phyloP scores from a whole-genome alignment of 768 basidiomycete species.

The Lactarius vividus region DNA sequence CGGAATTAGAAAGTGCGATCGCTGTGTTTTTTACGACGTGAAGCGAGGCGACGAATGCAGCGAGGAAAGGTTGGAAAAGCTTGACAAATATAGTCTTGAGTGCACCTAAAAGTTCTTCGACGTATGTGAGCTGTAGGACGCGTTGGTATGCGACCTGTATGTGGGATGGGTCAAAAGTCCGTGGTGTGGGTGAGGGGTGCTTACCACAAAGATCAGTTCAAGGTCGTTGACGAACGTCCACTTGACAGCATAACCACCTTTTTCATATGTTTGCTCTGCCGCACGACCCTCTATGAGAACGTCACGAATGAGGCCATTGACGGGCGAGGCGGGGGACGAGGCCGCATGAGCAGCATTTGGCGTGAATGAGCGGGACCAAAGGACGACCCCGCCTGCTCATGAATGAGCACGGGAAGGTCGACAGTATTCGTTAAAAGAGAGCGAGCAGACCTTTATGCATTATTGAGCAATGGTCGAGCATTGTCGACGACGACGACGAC shows the following conservation, averaged over 20 bases:
- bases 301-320: conserved; percentile 86
- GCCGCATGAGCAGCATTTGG: conserved; percentile 73
- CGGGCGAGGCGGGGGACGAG: conserved; percentile 71
- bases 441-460: conserved; percentile 74
- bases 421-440: background rate
- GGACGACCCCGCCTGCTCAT: conserved; percentile 75
- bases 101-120: conserved; percentile 79
- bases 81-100: conserved; percentile 85
- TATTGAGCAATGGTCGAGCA: conserved; percentile 96
- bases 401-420: background rate
- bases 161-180: conserved; percentile 3
- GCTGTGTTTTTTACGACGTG: conserved; percentile 57
- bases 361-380: conserved; percentile 95
- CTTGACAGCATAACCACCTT: conserved; percentile 89
- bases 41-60: conserved; percentile 79
- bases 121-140: conserved; percentile 90
- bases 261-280: conserved; percentile 82
- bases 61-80: conserved; percentile 79
- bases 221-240: conserved; percentile 96
- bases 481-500: conserved; percentile 33
- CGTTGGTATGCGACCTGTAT: conserved; percentile 91
- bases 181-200: background rate
- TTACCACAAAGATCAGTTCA: conserved; percentile 93
- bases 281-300: conserved; percentile 89
- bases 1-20: conserved; percentile 34